Evolutionary conservation across 2,329 filamentous ascomycete genomes (phyloP), one percentile per base, ranked within the genome.

Genomic region (Bipolaris bicolor): DNA sequence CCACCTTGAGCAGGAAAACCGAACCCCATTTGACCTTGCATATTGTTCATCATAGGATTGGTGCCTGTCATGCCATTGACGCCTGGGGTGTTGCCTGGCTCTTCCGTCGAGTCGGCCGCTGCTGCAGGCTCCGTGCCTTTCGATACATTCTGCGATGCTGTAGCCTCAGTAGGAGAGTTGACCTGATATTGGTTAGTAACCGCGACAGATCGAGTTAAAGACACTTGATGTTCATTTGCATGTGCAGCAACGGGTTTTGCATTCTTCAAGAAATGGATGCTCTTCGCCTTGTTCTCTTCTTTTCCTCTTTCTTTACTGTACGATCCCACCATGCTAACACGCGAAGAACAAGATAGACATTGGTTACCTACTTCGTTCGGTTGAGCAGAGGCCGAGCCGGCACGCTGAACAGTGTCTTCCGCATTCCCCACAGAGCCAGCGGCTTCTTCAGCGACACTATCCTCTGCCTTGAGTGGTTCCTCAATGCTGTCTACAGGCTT

Each of bases 1-100:
- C 77, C 78, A 58, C 81, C 68, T 52, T 74, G 68, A 39, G 63
- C 77, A 13, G 74, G 66, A 68, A 82, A 81, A 16, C 79, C 81
- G 62, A 79, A 74, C 16, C 68, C 69, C 78, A 55, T 76, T 47
- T 73, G 72, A 37, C 64, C 63, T 26, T 67, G 58, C 60, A 71
- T 66, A 16, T 65, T 71, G 43, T 68, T 71, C 61, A 68, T 64
- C 63, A 68, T 73, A 39, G 52, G 40, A 18, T 64, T 67, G 58
- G 63, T 69, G 16, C 62, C 63, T 45, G 55, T 56, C 56, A 67
- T 60, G 43, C 58, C 55, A 34, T 55, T 63, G 26, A 64, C 45
- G 6, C 53, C 70, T 31, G 63, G 65, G 31, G 53, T 55, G 36
- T 60, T 61, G 45, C 57, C 60, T 43, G 65, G 64, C 18, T 65